These are phyloP conservation scores for Alternaria tenuissima DNA, from an alignment of 2,329 filamentous ascomycete species.

Conservation along the genomic window DNA sequence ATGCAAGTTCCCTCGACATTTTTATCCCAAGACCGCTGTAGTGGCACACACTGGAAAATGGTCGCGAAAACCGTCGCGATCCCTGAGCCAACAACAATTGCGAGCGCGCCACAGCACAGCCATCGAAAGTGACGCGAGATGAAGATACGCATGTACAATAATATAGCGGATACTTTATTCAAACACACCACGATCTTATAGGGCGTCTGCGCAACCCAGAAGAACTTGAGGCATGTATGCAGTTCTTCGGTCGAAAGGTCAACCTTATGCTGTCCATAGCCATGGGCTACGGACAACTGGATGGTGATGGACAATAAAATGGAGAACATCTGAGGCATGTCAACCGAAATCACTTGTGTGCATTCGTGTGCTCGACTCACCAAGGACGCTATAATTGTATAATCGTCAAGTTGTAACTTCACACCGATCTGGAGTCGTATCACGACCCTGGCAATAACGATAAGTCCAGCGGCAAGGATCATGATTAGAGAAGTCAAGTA, in stretches of 20 bases:
- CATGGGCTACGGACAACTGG: too few relatives aligned
- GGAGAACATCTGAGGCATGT: not conserved
- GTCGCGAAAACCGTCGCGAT: not conserved
- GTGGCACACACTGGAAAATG: constrained; percentile 15
- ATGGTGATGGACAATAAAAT: not conserved
- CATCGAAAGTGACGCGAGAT: too few relatives aligned
- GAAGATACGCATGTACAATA: too few relatives aligned
- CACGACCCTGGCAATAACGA: not conserved
- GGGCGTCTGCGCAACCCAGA: too few relatives aligned
- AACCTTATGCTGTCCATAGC: too few relatives aligned
- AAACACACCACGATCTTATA: too few relatives aligned
- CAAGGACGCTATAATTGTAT: not conserved
- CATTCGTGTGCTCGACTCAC: not conserved
- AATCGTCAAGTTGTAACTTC: not conserved
- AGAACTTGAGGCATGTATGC: too few relatives aligned
- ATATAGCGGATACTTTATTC: too few relatives aligned
- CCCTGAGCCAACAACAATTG: too few relatives aligned
- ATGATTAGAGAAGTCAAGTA: not conserved
- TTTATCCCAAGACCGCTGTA: constrained; percentile 14
- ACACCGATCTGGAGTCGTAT: not conserved
- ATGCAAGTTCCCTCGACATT: constrained; percentile 13
- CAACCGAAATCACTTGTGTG: not conserved
- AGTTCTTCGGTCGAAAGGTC: too few relatives aligned
- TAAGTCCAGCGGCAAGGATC: not conserved
- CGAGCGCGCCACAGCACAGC: too few relatives aligned